Conservation (phyloP, 495 filamentous ascomycete species). For the Terfezia claveryi region DNA sequence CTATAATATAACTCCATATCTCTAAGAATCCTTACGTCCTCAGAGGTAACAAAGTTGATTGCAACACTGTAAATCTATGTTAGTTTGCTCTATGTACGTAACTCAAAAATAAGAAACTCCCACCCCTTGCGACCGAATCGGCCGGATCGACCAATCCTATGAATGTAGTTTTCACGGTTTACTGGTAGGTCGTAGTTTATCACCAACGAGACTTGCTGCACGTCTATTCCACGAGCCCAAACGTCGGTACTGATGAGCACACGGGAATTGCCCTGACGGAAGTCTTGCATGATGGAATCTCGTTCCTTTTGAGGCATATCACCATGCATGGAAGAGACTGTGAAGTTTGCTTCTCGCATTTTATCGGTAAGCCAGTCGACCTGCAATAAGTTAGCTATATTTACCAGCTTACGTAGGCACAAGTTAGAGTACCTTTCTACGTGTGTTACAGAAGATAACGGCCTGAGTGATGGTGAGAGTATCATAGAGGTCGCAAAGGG, state of each 20-base stretch:
- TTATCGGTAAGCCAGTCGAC: slow-evolving; percentile 99
- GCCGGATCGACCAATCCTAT: slow-evolving; percentile 94
- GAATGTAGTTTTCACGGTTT: slow-evolving; percentile 99
- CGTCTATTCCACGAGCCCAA: slow-evolving; percentile 95
- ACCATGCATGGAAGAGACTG: slow-evolving; percentile 96
- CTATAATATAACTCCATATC: slow-evolving; percentile 75
- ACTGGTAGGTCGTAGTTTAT: slow-evolving; percentile 99
- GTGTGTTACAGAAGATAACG: slow-evolving; percentile 99
- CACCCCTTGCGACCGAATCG: slow-evolving; percentile 86
- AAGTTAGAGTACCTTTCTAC: slow-evolving; percentile 41
- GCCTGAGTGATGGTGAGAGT: slow-evolving; percentile 98
- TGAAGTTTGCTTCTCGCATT: slow-evolving; percentile 93
- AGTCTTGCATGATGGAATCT: slow-evolving; percentile 99
- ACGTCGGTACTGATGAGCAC: slow-evolving; percentile 96
- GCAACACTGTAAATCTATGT: slow-evolving; percentile 40
- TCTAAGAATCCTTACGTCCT: slow-evolving; percentile 90
- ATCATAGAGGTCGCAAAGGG: slow-evolving; percentile 94
- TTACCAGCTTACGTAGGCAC: background rate
- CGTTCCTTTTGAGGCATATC: slow-evolving; percentile 96
- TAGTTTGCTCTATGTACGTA: background rate
- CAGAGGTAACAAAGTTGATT: slow-evolving; percentile 98
- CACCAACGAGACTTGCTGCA: slow-evolving; percentile 96
- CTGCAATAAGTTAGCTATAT: background rate
- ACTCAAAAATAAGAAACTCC: background rate
- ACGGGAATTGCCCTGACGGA: slow-evolving; percentile 89